Conservation (phyloP, 306 rosid genomes). For the Trichosanthes truncata region DNA sequence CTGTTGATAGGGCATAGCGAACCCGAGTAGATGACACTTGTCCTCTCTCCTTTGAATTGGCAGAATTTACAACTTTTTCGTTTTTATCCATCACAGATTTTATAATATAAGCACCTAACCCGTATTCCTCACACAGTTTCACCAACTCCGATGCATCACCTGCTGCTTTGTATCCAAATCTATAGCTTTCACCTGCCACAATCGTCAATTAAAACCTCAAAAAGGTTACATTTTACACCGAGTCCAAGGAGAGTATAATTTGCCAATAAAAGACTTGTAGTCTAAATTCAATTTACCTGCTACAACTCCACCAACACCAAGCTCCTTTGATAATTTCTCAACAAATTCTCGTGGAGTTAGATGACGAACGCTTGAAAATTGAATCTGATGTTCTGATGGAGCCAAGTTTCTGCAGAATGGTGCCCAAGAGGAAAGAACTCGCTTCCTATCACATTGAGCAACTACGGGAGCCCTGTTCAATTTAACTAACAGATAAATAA, state of each 20-base stretch:
- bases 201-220: slow-evolving; percentile 15
- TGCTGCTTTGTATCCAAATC: slow-evolving; percentile 93
- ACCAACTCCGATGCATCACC: slow-evolving; percentile 71
- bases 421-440: slow-evolving; percentile 77
- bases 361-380: slow-evolving; percentile 70
- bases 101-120: slow-evolving; percentile 67
- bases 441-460: slow-evolving; percentile 74
- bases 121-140: slow-evolving; percentile 70
- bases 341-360: slow-evolving; percentile 80
- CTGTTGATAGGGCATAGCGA: slow-evolving; percentile 60
- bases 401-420: slow-evolving; percentile 48
- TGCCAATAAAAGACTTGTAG: background rate
- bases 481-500: slow-evolving; percentile 12
- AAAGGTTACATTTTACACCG: background rate
- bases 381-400: slow-evolving; percentile 64
- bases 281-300: slow-evolving; percentile 41
- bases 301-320: slow-evolving; percentile 74
- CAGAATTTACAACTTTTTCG: slow-evolving; percentile 22
- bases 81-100: slow-evolving; percentile 84
- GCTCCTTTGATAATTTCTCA: slow-evolving; percentile 66
- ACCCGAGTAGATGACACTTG: slow-evolving; percentile 94
- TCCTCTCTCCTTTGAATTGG: slow-evolving; percentile 61
- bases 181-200: slow-evolving; percentile 78
- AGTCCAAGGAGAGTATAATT: background rate
- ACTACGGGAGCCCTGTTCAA: slow-evolving; percentile 78